A percentile compares a stretch with the other conserved stretches of the same genome.
Conservation (phyloP, 164 flowering plant genomes). For the Platanus orientalis region DNA sequence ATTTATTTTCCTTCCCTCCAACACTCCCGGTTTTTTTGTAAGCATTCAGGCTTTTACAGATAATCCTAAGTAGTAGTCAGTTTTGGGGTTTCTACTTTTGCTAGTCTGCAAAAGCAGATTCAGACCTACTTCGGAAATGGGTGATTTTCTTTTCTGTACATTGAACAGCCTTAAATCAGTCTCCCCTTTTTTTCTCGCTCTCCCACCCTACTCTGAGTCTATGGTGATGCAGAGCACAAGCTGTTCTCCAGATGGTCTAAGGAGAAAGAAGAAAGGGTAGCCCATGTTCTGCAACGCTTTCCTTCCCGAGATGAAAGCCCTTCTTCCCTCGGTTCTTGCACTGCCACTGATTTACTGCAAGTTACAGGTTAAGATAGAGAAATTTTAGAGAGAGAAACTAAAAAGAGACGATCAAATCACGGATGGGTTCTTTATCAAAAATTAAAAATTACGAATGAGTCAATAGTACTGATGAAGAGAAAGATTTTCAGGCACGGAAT, state of each 20-base stretch:
- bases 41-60: slow-evolving; percentile 46
- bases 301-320: slow-evolving; percentile 86
- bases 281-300: slow-evolving; percentile 22
- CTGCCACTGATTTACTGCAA: slow-evolving; percentile 61
- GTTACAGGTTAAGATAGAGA: slow-evolving; percentile 19
- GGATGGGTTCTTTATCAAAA: too few species aligned
- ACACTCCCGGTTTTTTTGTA: slow-evolving; percentile 71
- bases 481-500: slow-evolving; percentile 23
- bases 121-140: slow-evolving; percentile 31
- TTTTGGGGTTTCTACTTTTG: slow-evolving; percentile 9
- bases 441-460: too few species aligned
- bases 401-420: slow-evolving; percentile 9
- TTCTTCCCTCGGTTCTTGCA: slow-evolving; percentile 52
- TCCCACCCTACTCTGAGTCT: background rate
- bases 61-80: slow-evolving; percentile 39
- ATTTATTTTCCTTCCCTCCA: background rate
- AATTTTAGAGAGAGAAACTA: slow-evolving; percentile 26
- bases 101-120: slow-evolving; percentile 21
- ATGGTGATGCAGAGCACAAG: slow-evolving; percentile 25
- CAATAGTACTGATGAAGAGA: too few species aligned
- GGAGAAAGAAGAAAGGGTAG: slow-evolving; percentile 2
- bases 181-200: background rate
- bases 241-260: slow-evolving; percentile 2
- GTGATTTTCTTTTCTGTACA: slow-evolving; percentile 23
- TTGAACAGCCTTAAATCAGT: too few species aligned